Percentiles rank a stretch among this genome's conserved stretches.
Evolutionary conservation across 495 filamentous ascomycete genomes (phyloP).

Genomic region (Glutinoglossum americanum): DNA sequence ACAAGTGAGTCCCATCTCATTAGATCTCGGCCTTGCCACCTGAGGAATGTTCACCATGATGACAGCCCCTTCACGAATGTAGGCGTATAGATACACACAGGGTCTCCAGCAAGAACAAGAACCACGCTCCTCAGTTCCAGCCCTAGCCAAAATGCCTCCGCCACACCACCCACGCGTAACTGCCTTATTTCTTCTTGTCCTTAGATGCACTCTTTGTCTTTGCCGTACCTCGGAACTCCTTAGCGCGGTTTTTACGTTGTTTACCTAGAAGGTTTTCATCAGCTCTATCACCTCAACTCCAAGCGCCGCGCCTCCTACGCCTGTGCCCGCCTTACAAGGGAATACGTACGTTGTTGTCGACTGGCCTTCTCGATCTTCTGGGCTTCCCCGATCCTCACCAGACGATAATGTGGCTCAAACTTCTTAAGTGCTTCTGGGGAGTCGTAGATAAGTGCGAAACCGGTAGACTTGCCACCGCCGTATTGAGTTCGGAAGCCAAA

Average conservation of each 20-base stretch:
- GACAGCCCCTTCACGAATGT: neutral
- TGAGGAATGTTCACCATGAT: neutral
- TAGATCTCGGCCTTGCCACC: neutral
- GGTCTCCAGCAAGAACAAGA: neutral
- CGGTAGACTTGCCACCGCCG: conserved; percentile 98
- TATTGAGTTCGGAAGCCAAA: conserved; percentile 98
- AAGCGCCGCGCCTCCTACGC: neutral
- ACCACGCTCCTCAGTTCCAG: neutral
- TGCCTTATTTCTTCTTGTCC: conserved; percentile 43
- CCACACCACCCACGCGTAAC: neutral
- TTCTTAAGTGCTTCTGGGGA: conserved; percentile 94
- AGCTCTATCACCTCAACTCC: neutral
- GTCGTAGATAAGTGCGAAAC: conserved; percentile 97
- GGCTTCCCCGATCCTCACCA: conserved; percentile 76
- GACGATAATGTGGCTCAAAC: conserved; percentile 96
- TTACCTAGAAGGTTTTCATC: conserved; percentile 60
- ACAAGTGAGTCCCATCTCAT: neutral
- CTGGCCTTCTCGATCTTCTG: conserved; percentile 86
- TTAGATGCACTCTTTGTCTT: conserved; percentile 75
- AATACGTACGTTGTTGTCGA: conserved; percentile 91
- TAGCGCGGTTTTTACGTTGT: conserved; percentile 99
- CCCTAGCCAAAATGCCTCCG: neutral
- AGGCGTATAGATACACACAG: neutral
- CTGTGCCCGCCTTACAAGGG: neutral
- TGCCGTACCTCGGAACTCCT: conserved; percentile 91